Evolutionary conservation across 176 grass and related monocot genomes (phyloP), one percentile per base, ranked within the genome.

Genomic region (Ensete glaucum): DNA sequence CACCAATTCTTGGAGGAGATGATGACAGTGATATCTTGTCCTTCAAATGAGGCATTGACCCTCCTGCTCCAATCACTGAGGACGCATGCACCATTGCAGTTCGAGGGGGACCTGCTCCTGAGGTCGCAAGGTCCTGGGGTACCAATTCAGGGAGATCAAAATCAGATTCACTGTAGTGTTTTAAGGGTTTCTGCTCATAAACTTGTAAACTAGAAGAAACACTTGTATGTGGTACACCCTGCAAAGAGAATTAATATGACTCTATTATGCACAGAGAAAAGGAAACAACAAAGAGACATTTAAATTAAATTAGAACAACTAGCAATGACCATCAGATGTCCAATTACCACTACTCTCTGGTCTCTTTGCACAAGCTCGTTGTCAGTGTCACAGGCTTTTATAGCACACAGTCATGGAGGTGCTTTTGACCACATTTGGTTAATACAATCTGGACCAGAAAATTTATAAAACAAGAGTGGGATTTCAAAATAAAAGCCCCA

Each of bases 121-220:
- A 59, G 48, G 71, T 74, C 64, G 67, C 74, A 73, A 76, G 64
- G 53, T 17, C 62, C 72, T 83, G 63, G 58, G 24, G 76, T 58
- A 88, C 85, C 62, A 69, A 11, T 58, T 83, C 93, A 78, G 80
- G 80, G 74, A 82, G 83, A 86, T 84, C 81, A 55, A 64, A 76
- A 75, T 88, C 81, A 52, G 26, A 68, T 9, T 87, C 81, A 78
- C 63, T 75, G 80, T 80, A 86, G 19, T 83, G 72, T 71, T 62
- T 58, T 3, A 71, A 63, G 79, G 86, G 83, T 81, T 84, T 90
- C 78, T 86, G 78, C 52, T 58, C 84, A 14, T 81, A 81, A 72
- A 27, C 80, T 83, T 76, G 25, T 48, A 78, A 76, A 21, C 73
- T 69, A 73, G 54, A 84, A 82, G n/a, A 71, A 79, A 50, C 53